Conservation (phyloP, 352 stramenopile genomes). For the Pythium phragmiticola region DNA sequence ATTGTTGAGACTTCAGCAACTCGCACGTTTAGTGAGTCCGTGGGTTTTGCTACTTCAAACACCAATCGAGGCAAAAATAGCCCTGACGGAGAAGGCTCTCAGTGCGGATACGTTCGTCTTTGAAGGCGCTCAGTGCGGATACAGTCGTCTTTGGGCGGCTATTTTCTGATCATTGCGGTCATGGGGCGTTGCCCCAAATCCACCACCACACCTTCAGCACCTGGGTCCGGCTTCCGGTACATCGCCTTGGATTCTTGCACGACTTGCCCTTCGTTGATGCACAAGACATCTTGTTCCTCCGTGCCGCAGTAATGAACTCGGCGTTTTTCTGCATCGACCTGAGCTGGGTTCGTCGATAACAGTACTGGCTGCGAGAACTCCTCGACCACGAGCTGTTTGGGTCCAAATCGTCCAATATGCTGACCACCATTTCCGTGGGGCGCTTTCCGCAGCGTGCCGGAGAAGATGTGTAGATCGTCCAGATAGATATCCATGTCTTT, state of each 20-base stretch:
- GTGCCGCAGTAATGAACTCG: slow-evolving; percentile 65
- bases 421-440: slow-evolving; percentile 29
- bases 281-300: slow-evolving; percentile 87
- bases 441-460: slow-evolving; percentile 54
- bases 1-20: too few species aligned
- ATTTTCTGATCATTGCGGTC: slow-evolving; percentile 67
- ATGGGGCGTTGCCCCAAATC: slow-evolving; percentile 64
- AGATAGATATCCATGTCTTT: slow-evolving; percentile 85
- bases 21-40: too few species aligned
- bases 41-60: background rate
- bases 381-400: slow-evolving; percentile 47
- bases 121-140: background rate
- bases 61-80: background rate
- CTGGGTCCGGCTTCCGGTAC: slow-evolving; percentile 73
- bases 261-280: slow-evolving; percentile 89
- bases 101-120: background rate
- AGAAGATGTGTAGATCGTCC: slow-evolving; percentile 84
- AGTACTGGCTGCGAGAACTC: slow-evolving; percentile 83
- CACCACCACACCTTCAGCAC: slow-evolving; percentile 69
- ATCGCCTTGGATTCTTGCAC: slow-evolving; percentile 80
- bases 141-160: background rate
- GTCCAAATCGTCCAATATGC: slow-evolving; percentile 28
- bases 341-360: slow-evolving; percentile 65
- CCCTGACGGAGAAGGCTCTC: background rate
- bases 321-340: slow-evolving; percentile 69